phyloP scores from a whole-genome alignment of 2,329 filamentous ascomycete species.

The Colletotrichum tropicicola region DNA sequence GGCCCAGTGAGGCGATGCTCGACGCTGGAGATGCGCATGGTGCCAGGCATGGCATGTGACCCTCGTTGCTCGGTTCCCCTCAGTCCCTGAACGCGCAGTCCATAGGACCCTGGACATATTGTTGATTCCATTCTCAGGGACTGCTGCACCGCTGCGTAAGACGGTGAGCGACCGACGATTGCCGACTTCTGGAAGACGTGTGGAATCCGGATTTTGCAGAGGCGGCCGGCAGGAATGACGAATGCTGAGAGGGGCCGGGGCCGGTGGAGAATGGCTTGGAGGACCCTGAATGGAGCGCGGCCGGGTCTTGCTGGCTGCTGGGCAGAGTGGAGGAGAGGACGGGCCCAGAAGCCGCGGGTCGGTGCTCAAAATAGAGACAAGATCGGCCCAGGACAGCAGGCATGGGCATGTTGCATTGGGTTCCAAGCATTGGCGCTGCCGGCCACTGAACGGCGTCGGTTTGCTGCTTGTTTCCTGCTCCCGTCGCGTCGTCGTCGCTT shows the following conservation, averaged over 20 bases:
- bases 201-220: slow-evolving; percentile 21
- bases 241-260: background rate
- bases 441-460: background rate
- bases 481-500: background rate
- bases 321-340: slow-evolving; percentile 8
- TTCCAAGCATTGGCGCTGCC: background rate
- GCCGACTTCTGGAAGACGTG: slow-evolving; percentile 8
- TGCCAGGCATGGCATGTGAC: background rate
- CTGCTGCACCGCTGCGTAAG: no score
- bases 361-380: slow-evolving; percentile 29
- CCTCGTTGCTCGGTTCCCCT: background rate
- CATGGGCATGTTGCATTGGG: slow-evolving; percentile 24
- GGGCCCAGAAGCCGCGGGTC: slow-evolving; percentile 8
- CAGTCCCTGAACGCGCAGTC: background rate
- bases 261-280: slow-evolving; percentile 13
- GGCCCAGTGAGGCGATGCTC: slow-evolving; percentile 15
- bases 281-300: slow-evolving; percentile 21
- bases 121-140: background rate
- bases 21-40: background rate
- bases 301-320: slow-evolving; percentile 4
- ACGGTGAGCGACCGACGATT: slow-evolving; percentile 13
- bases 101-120: background rate
- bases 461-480: no score
- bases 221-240: slow-evolving; percentile 17
- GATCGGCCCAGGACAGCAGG: slow-evolving; percentile 20